Evolutionary conservation across 2,329 filamentous ascomycete genomes (phyloP).

Genomic region (Blumeriella jaapii): DNA sequence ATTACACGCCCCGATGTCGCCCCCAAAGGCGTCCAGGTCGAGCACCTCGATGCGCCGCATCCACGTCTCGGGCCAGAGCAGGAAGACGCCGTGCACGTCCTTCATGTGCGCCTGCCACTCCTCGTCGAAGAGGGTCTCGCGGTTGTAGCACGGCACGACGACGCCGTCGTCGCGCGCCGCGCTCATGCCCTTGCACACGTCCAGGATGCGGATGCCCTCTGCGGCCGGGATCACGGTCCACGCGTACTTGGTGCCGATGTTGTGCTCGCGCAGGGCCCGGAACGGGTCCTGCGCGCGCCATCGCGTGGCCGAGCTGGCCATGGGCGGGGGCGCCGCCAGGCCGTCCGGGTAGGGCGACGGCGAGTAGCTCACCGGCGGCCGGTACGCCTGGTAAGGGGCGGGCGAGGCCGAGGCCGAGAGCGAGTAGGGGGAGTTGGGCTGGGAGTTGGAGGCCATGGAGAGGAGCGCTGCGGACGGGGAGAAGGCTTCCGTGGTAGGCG

Average conservation of each 20-base stretch:
- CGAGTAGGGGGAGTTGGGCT: conserved; percentile 7
- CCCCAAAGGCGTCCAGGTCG: conserved; percentile 22
- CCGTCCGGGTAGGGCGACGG: not conserved
- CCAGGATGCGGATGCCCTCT: conserved; percentile 22
- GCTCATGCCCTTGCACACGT: conserved; percentile 19
- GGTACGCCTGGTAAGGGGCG: not conserved
- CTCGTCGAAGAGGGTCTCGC: conserved; percentile 24
- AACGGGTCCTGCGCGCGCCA: conserved; percentile 15
- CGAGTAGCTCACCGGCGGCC: not conserved
- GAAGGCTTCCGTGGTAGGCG: conserved; percentile 9
- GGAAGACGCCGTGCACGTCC: conserved; percentile 24
- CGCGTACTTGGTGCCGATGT: conserved; percentile 20
- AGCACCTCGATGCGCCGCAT: conserved; percentile 24
- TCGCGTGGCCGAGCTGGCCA: not conserved
- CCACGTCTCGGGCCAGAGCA: conserved; percentile 26
- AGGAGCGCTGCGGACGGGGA: conserved; percentile 14
- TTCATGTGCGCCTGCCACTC: conserved; percentile 26
- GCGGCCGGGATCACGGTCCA: conserved; percentile 22
- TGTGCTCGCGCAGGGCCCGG: conserved; percentile 17
- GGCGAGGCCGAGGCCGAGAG: conserved; percentile 1
- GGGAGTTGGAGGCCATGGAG: conserved; percentile 12
- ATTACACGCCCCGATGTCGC: conserved; percentile 22
- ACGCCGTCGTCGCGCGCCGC: conserved; percentile 4
- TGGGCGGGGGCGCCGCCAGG: not conserved
- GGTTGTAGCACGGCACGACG: conserved; percentile 21